Base-by-base conservation (phyloP, 306 rosid species). In the Ormosia semicastrata region DNA sequence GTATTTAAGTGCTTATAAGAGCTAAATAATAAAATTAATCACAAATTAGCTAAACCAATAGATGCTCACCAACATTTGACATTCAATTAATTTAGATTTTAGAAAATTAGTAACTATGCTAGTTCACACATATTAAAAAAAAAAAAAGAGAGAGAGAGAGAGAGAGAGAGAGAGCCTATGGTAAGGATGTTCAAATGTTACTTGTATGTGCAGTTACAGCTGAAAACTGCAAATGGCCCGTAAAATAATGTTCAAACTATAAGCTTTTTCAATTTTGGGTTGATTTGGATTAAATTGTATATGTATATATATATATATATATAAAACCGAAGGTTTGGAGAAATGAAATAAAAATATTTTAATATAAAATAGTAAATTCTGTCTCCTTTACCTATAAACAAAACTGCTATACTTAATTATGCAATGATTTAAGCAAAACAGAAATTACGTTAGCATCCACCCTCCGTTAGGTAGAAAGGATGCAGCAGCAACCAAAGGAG, bases 371-470 rank as follows among this genome's bases (percentile, higher is more conserved):
- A 63, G 60, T 73, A 73, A 73, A 64, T 50, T 52, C 7, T 24
- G 44, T 71, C 56, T 47, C 78, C 41, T 33, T 70, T 69, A 52
- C 15, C 59, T 17, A 39, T 64, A 49, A 71, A 15, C 67, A 60
- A 17, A 79, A 46, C 24, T 24, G 68, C 73, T 17, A 63, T 44
- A 73, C 43, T 81, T 17, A 29, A 47, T 44, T 66, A 41, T 63
- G 34, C 73, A 80, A 73, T 39, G 11, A 37, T 63, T 50, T 0
- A 36, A 64, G 43, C 44, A 64, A 77, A 65, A 70, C 39, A 66
- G 17, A 76, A 86, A 73, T 44, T 8, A 7, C 13, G n/a, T 41
- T 58, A 41, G 62, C 76, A 46, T 70, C 56, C 57, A 44, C 60
- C 68, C 46, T 37, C 66, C 37, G 24, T 32, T 46, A 52, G 77